Evolutionary conservation across 306 rosid genomes (phyloP).

Genomic region (barrel medic (Medicago truncatula)): MtrunA17r5.0-ANR NC_053045.1:3837501-3838000

Average conservation of each 20-base stretch:
- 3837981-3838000: conserved; percentile 3
- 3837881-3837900: conserved; percentile 9
- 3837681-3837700: neutral
- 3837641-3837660: conserved; percentile 73
- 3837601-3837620: conserved; percentile 63
- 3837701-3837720: neutral
- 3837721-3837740: conserved; percentile 62
- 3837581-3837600: conserved; percentile 65
- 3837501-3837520: conserved; percentile 87
- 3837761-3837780: conserved; percentile 67
- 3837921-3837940: conserved; percentile 5
- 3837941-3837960: conserved; percentile 12
- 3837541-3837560: conserved; percentile 75
- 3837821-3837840: conserved; percentile 90
- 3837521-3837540: conserved; percentile 74
- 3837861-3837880: conserved; percentile 90
- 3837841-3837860: conserved; percentile 85
- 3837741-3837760: conserved; percentile 72
- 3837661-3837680: neutral
- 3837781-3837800: conserved; percentile 54
- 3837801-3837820: conserved; percentile 86
- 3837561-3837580: conserved; percentile 79
- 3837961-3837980: conserved; percentile 13
- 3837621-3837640: conserved; percentile 87
- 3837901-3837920: neutral